Conservation (phyloP, 257 asterid genomes). For the Parsonsia alboflavescens region DNA sequence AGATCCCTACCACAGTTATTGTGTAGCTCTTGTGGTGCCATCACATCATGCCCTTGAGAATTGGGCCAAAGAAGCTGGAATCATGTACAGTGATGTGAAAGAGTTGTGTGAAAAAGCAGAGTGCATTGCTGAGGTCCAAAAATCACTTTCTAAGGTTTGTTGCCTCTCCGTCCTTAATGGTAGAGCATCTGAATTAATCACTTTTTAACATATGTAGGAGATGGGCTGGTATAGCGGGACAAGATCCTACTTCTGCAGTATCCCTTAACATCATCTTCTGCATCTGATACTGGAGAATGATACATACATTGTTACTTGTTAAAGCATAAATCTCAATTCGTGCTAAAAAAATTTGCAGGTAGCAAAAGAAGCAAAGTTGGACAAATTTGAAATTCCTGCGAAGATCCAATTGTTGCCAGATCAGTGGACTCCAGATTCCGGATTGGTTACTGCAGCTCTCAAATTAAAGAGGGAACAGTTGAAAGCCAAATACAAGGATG, state of each 20-base stretch:
- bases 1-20: constrained; percentile 76
- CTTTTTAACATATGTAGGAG: neutral
- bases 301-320: neutral
- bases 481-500: constrained; percentile 59
- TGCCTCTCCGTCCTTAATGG: neutral
- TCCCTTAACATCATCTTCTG: neutral
- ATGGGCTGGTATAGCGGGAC: neutral
- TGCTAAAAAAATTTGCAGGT: constrained; percentile 37
- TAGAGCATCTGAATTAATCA: neutral
- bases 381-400: constrained; percentile 78
- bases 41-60: constrained; percentile 57
- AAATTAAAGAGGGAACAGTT: constrained; percentile 81
- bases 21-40: constrained; percentile 81
- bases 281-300: neutral
- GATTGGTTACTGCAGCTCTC: constrained; percentile 86
- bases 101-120: constrained; percentile 68
- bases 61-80: constrained; percentile 77
- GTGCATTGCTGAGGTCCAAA: constrained; percentile 62
- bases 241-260: neutral
- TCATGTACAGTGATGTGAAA: constrained; percentile 42
- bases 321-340: neutral
- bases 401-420: constrained; percentile 71
- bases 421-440: constrained; percentile 93
- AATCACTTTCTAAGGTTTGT: constrained; percentile 69
- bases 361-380: constrained; percentile 61